phyloP scores from a whole-genome alignment of 495 filamentous ascomycete species.

The Daldinia bambusicola region DNA sequence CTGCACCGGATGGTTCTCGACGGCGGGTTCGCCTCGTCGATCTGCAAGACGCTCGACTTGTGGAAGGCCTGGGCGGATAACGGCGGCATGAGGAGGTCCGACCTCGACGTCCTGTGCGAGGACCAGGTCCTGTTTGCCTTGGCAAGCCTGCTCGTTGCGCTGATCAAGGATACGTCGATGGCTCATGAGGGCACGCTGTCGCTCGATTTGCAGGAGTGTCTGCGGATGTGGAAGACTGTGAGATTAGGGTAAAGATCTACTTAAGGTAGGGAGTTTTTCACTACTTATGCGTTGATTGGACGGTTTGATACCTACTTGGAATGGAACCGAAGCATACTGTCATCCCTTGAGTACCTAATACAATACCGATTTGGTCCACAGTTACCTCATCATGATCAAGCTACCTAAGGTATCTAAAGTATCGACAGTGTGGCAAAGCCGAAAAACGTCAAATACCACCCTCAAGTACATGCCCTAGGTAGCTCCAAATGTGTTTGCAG shows the following conservation, averaged over 20 bases:
- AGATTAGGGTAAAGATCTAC: constrained; percentile 57
- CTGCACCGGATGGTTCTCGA: constrained; percentile 67
- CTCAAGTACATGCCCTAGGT: no score
- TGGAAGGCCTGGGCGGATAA: constrained; percentile 69
- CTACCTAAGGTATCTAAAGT: no score
- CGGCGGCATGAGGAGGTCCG: constrained; percentile 66
- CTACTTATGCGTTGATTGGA: no score
- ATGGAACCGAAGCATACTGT: no score
- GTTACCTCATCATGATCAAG: no score
- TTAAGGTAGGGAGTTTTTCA: no score
- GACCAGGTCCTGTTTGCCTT: constrained; percentile 60
- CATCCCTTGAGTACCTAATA: no score
- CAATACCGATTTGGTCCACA: no score
- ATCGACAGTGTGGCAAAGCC: no score
- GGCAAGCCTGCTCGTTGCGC: constrained; percentile 62
- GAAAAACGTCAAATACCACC: no score
- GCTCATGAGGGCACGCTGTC: constrained; percentile 63
- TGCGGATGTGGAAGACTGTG: constrained; percentile 67
- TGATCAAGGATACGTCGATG: constrained; percentile 60
- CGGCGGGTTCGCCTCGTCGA: constrained; percentile 52
- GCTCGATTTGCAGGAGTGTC: constrained; percentile 69
- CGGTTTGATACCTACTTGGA: no score
- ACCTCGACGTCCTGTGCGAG: constrained; percentile 58
- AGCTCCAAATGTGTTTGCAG: no score
- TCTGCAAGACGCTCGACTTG: constrained; percentile 63